These are phyloP conservation scores for Ustilago lituana DNA, from an alignment of 1,284 basidiomycete species.

Conservation along the genomic window DNA sequence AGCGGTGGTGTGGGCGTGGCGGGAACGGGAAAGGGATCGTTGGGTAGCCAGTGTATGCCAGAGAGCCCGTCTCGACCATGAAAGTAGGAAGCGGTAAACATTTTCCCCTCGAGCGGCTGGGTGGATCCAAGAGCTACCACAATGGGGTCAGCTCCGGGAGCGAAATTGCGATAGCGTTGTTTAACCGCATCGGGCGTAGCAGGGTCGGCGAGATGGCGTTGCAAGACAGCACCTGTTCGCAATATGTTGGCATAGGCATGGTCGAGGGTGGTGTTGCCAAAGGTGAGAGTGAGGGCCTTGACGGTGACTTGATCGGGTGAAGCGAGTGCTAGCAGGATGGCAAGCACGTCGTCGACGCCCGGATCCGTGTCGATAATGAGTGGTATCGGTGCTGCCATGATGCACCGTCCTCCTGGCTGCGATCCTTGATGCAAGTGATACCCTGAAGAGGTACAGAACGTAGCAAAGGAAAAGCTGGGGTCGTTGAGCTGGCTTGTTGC, in stretches of 20 bases:
- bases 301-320: constrained; percentile 55
- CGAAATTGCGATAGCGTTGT: constrained; percentile 65
- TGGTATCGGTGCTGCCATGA: constrained; percentile 20
- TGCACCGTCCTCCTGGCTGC: not conserved
- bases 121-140: constrained; percentile 47
- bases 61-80: constrained; percentile 65
- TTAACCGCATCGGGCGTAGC: constrained; percentile 59
- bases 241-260: constrained; percentile 71
- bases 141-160: constrained; percentile 28
- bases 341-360: constrained; percentile 89
- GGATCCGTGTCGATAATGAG: constrained; percentile 66
- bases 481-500: too few relatives aligned
- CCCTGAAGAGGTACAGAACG: too few relatives aligned
- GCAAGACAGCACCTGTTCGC: constrained; percentile 74
- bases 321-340: constrained; percentile 70
- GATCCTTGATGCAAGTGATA: not conserved
- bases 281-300: constrained; percentile 76
- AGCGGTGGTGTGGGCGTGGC: constrained; percentile 29
- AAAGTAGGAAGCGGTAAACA: constrained; percentile 83
- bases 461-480: too few relatives aligned
- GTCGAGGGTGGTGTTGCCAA: constrained; percentile 69
- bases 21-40: constrained; percentile 56
- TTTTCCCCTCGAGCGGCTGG: constrained; percentile 78
- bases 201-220: constrained; percentile 75
- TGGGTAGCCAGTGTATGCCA: constrained; percentile 51